phyloP scores from a whole-genome alignment of 345 rosid species.

The Lepidium didymum region DNA sequence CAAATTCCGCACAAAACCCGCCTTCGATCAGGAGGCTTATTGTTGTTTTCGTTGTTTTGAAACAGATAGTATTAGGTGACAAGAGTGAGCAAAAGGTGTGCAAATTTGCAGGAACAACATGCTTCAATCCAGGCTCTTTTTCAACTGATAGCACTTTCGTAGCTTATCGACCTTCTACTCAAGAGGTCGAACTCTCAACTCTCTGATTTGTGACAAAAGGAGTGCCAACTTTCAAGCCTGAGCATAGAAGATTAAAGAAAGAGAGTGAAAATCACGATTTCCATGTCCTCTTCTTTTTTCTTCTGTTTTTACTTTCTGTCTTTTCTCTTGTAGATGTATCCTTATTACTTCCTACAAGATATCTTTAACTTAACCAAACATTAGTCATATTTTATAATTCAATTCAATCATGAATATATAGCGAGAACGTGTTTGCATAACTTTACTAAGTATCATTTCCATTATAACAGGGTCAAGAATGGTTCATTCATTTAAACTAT shows the following conservation, averaged over 20 bases:
- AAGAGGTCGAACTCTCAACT: slow-evolving; percentile 78
- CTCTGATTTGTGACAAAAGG: slow-evolving; percentile 27
- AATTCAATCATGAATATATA: not conserved
- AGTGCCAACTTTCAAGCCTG: not conserved
- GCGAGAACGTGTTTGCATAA: not conserved
- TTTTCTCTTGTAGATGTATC: not conserved
- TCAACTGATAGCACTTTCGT: slow-evolving; percentile 65
- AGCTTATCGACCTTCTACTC: slow-evolving; percentile 72
- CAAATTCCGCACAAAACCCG: not conserved
- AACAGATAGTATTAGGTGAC: slow-evolving; percentile 81
- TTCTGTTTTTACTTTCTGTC: not conserved
- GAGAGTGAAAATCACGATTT: not conserved
- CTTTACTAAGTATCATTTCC: not conserved
- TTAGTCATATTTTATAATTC: not conserved
- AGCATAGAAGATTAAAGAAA: not conserved
- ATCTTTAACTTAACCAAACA: not conserved
- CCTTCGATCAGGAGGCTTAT: not conserved
- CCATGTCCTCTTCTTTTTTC: not conserved
- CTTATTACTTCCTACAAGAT: not conserved
- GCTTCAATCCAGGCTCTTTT: slow-evolving; percentile 92
- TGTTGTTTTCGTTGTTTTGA: not conserved
- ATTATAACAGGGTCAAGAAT: not conserved
- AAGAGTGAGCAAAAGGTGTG: slow-evolving; percentile 75
- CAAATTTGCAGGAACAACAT: slow-evolving; percentile 69
- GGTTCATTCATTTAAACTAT: not conserved